These are phyloP conservation scores for Metarhizium album DNA, from an alignment of 2,329 filamentous ascomycete species.

Conservation along the genomic window DNA sequence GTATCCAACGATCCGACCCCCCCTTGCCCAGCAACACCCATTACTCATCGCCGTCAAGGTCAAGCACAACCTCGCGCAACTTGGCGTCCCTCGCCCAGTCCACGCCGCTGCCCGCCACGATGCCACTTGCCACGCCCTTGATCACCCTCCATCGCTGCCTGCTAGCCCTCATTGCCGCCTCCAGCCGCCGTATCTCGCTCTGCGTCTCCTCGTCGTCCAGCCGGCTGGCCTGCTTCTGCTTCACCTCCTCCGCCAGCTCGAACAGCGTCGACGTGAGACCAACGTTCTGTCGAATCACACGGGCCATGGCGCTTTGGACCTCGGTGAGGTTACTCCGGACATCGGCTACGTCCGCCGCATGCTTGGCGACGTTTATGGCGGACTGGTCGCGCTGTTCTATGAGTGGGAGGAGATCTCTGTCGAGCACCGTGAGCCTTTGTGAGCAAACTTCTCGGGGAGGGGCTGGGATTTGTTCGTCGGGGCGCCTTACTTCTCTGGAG, in stretches of 20 bases:
- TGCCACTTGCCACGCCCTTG: constrained; percentile 67
- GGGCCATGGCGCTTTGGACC: constrained; percentile 47
- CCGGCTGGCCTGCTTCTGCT: constrained; percentile 41
- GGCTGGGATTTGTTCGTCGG: constrained; percentile 3
- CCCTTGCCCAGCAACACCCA: background rate
- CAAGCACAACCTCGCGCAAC: constrained; percentile 62
- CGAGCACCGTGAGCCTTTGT: background rate
- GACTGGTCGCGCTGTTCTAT: constrained; percentile 56
- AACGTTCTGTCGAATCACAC: constrained; percentile 48
- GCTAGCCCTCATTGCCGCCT: constrained; percentile 49
- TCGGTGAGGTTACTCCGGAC: constrained; percentile 42
- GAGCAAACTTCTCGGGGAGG: background rate
- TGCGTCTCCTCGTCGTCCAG: constrained; percentile 40
- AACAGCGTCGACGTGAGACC: constrained; percentile 53
- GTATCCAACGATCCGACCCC: background rate
- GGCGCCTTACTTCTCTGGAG: constrained; percentile 51
- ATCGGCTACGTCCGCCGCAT: constrained; percentile 41
- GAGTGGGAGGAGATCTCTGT: constrained; percentile 55
- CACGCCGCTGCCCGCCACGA: constrained; percentile 71
- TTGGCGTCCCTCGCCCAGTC: constrained; percentile 66
- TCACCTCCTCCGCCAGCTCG: constrained; percentile 46
- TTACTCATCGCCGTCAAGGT: constrained; percentile 36
- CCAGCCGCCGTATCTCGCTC: constrained; percentile 45
- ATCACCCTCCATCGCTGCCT: constrained; percentile 61
- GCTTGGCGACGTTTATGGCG: constrained; percentile 51